Evolutionary conservation across 148 eudicot genomes (phyloP), one percentile per base, ranked within the genome.

Genomic region (Persicaria maculosa): DNA sequence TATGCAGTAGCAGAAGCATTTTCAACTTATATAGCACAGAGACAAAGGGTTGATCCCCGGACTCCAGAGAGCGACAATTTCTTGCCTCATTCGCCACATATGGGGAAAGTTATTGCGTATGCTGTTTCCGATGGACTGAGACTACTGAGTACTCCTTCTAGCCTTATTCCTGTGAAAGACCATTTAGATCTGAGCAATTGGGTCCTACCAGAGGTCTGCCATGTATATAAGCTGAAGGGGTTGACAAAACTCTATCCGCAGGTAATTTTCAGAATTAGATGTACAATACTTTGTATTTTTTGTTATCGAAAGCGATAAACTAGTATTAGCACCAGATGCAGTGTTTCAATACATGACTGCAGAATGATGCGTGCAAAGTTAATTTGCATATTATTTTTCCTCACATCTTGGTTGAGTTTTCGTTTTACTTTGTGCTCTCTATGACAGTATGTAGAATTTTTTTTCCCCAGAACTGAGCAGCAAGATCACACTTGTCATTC

Each of bases 201-300:
- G 97, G 96, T 92, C 67, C 99, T 97, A 47, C 69, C 81, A 77
- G 85, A 85, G 72, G 75, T 96, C 46, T 96, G 97, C 80, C 81
- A 76, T 81, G 85, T 84, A 17, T 96, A 92, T 74, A 85, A 80
- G 79, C 84, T 81, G 77, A 85, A 79, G 78, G 99, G 99, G 76
- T 90, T 96, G 58, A 80, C 85, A 36, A 89, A 88, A 78, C 81
- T 96, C 80, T 96, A 96, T 58, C 82, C 84, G 99, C 99, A 92
- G 99, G 99, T 96, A 85, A 17, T 0, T 55, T 54, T 75, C 15
- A 68, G 36, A 36, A 36, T 74, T 64, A 44, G 12, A 19, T 69
- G 72, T 10, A 44, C 44, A 62, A 62, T 31, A 62, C 68, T 9
- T 9, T 3, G 44, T 62, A 62, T 31, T 25, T 31, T 31, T 31